Percentiles rank a stretch among this genome's conserved stretches.
Conservation (phyloP, 2,329 filamentous ascomycete species). For the Catunica adiposa region DNA sequence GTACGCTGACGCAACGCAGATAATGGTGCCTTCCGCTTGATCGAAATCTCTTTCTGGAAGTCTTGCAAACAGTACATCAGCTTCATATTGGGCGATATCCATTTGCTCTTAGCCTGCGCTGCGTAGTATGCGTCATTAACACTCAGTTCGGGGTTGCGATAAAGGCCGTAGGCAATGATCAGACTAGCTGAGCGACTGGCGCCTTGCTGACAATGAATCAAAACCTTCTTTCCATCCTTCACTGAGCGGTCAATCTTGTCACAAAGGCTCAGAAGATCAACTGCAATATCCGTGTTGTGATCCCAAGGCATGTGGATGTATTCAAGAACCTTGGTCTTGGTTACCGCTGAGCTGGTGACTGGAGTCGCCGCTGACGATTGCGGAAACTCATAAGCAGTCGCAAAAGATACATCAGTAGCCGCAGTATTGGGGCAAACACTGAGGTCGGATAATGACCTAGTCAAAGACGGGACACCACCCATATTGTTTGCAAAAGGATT, state of each 20-base stretch:
- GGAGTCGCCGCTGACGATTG: constrained; percentile 25
- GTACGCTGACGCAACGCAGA: constrained; percentile 33
- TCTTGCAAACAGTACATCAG: constrained; percentile 80
- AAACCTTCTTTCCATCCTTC: constrained; percentile 57
- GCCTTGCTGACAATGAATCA: constrained; percentile 75
- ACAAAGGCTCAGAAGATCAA: constrained; percentile 58
- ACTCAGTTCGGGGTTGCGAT: constrained; percentile 56
- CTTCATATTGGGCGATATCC: constrained; percentile 87
- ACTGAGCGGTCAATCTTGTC: constrained; percentile 59
- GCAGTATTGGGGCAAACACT: constrained; percentile 37
- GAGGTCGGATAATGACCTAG: constrained; percentile 16
- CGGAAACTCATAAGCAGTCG: constrained; percentile 21
- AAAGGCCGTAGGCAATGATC: constrained; percentile 73
- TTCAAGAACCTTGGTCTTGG: constrained; percentile 40
- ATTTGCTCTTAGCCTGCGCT: constrained; percentile 64
- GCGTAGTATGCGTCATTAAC: constrained; percentile 73
- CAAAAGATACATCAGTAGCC: constrained; percentile 33
- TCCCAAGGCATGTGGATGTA: constrained; percentile 83
- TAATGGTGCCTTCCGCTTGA: constrained; percentile 29
- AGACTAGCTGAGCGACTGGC: constrained; percentile 72
- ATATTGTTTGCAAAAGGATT: constrained; percentile 45
- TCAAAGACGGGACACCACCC: neutral
- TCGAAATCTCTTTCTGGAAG: constrained; percentile 49
- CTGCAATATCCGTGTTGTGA: constrained; percentile 72
- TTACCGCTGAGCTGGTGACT: constrained; percentile 38